Evolutionary conservation across 768 basidiomycete genomes (phyloP).

Genomic region (Lactarius akahatsu): DNA sequence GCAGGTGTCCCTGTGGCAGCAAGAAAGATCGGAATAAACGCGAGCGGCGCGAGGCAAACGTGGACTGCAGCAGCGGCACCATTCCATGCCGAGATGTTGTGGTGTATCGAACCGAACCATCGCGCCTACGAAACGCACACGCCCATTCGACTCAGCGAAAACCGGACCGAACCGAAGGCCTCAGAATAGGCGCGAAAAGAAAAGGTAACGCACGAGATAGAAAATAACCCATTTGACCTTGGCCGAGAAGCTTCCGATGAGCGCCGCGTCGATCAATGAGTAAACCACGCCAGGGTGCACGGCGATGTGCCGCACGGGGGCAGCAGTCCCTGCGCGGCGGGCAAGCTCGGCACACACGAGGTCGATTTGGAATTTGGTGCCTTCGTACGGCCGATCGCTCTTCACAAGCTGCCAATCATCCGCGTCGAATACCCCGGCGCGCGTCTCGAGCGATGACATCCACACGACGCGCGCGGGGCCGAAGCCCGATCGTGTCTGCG

Average conservation of each 20-base stretch:
- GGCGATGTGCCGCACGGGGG: slow-evolving; percentile 57
- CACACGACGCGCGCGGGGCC: slow-evolving; percentile 64
- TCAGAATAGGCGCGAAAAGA: slow-evolving; percentile 17
- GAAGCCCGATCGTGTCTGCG: slow-evolving; percentile 34
- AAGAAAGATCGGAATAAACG: slow-evolving; percentile 45
- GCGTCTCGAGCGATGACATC: slow-evolving; percentile 72
- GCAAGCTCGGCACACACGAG: slow-evolving; percentile 60
- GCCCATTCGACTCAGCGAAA: background rate
- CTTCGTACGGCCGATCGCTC: slow-evolving; percentile 64
- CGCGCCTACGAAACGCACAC: slow-evolving; percentile 52
- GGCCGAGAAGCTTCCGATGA: slow-evolving; percentile 48
- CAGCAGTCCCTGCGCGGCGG: slow-evolving; percentile 36
- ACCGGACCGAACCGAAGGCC: background rate
- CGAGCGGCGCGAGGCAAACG: slow-evolving; percentile 57
- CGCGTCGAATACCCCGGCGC: slow-evolving; percentile 51
- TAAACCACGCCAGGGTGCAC: slow-evolving; percentile 69
- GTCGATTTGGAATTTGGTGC: slow-evolving; percentile 76
- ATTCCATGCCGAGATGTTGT: slow-evolving; percentile 59
- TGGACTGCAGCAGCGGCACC: slow-evolving; percentile 68
- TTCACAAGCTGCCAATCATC: slow-evolving; percentile 72
- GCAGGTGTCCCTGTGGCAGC: slow-evolving; percentile 11
- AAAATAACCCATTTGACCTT: slow-evolving; percentile 53
- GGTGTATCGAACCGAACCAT: slow-evolving; percentile 62
- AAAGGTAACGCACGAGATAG: slow-evolving; percentile 55
- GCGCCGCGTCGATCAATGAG: slow-evolving; percentile 56